Evolutionary conservation across 1,284 basidiomycete species (phyloP).

Genomic region (Cryptococcus sp.): DNA sequence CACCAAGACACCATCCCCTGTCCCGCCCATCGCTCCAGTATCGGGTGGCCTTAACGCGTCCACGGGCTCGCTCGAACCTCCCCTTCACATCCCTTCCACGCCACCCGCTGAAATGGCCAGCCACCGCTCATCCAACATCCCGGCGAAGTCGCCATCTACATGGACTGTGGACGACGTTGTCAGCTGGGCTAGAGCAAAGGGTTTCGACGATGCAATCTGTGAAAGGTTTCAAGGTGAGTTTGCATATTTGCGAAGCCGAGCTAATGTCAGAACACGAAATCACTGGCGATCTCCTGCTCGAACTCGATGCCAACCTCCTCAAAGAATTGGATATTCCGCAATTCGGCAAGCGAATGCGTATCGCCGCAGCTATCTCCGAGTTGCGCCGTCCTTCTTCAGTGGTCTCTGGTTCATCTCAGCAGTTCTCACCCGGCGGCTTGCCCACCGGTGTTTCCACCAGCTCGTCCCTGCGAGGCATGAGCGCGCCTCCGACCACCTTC

Average conservation of each 20-base stretch:
- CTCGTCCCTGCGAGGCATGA: conserved; percentile 27
- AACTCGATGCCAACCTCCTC: conserved; percentile 87
- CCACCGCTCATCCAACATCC: conserved; percentile 8
- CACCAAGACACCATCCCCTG: conserved; percentile 10
- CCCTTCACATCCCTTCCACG: conserved; percentile 27
- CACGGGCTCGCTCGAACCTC: conserved; percentile 21
- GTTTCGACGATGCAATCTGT: conserved; percentile 79
- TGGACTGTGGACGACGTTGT: conserved; percentile 91
- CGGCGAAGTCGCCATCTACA: conserved; percentile 15
- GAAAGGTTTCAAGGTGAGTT: conserved; percentile 78
- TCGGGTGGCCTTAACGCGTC: conserved; percentile 4
- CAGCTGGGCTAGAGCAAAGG: conserved; percentile 80
- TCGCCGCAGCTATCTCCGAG: conserved; percentile 92
- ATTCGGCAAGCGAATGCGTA: conserved; percentile 91
- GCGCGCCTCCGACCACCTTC: conserved; percentile 26
- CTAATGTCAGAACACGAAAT: conserved; percentile 85
- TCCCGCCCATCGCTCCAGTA: conserved; percentile 1
- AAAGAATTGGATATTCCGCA: conserved; percentile 96
- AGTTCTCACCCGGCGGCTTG: conserved; percentile 45
- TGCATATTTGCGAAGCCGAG: neutral
- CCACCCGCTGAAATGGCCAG: conserved; percentile 25
- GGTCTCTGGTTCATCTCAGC: conserved; percentile 40
- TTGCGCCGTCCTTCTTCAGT: conserved; percentile 70
- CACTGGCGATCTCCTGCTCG: conserved; percentile 91
- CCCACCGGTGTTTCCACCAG: conserved; percentile 14